These are phyloP conservation scores for Trifolium fragiferum DNA, from an alignment of 306 rosid genomes.

Conservation along the genomic window DNA sequence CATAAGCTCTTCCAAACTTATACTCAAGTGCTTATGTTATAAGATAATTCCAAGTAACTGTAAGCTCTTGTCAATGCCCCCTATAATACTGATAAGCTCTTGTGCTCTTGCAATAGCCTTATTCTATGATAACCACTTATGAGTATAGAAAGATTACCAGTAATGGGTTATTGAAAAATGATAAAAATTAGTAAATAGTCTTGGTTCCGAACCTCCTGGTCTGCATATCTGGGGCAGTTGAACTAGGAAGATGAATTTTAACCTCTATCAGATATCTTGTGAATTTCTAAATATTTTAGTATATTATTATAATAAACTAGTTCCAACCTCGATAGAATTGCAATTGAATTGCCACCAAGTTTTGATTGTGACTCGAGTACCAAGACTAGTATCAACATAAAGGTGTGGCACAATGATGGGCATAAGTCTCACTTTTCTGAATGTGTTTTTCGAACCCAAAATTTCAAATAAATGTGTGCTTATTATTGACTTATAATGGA, in stretches of 20 bases:
- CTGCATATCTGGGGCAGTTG: constrained; percentile 5
- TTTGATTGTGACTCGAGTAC: not conserved
- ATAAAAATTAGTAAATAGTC: not conserved
- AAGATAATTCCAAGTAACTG: not conserved
- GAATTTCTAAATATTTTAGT: not conserved
- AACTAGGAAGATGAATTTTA: not conserved
- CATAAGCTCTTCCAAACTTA: not conserved
- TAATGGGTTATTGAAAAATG: not conserved
- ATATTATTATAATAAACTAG: not conserved
- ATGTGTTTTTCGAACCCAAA: not conserved
- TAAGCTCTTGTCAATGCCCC: not conserved
- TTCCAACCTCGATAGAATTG: not conserved
- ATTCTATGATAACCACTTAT: not conserved
- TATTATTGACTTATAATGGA: not conserved
- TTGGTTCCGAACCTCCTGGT: not conserved
- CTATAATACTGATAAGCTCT: not conserved
- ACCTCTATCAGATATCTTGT: not conserved
- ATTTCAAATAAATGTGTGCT: not conserved
- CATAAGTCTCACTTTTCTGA: constrained; percentile 1
- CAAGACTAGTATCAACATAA: not conserved
- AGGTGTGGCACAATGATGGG: not conserved
- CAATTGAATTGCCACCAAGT: not conserved
- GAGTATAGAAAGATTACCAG: constrained; percentile 4
- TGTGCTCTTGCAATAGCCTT: not conserved
- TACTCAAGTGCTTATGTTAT: not conserved